Percentiles rank a stretch among this genome's conserved stretches.
Conservation (phyloP, 2,329 filamentous ascomycete species). For the Cladorrhinum sp. region DNA sequence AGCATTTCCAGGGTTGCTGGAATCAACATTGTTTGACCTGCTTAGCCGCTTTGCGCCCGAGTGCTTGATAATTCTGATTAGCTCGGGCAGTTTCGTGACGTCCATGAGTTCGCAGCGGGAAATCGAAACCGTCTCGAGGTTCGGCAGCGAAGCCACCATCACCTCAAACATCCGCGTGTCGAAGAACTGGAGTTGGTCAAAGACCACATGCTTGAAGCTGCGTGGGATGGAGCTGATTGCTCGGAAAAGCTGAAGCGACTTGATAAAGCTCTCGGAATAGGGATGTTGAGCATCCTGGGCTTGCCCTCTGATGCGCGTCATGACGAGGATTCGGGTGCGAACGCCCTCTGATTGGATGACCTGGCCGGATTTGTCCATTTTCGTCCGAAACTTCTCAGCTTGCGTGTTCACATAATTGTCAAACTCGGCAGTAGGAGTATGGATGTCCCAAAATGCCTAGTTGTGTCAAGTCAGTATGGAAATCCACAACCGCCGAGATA, state of each 20-base stretch:
- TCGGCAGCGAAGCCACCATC: slow-evolving; percentile 23
- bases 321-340: not conserved
- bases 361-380: not conserved
- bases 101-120: slow-evolving; percentile 24
- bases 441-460: slow-evolving; percentile 1
- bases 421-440: not conserved
- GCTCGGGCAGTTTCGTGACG: slow-evolving; percentile 17
- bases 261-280: slow-evolving; percentile 9
- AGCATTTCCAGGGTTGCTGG: too few relatives aligned
- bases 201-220: slow-evolving; percentile 17
- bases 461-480: not conserved
- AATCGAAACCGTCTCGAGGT: slow-evolving; percentile 21
- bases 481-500: not conserved
- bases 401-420: not conserved
- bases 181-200: slow-evolving; percentile 24
- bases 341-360: not conserved
- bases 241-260: not conserved
- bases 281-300: not conserved
- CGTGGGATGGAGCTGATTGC: slow-evolving; percentile 1
- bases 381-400: not conserved
- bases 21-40: not conserved
- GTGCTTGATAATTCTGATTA: slow-evolving; percentile 18
- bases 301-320: not conserved
- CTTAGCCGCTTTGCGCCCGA: not conserved
- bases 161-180: slow-evolving; percentile 15